Conservation (phyloP, 2,329 filamentous ascomycete genomes). For the Monilinia aucupariae region DNA sequence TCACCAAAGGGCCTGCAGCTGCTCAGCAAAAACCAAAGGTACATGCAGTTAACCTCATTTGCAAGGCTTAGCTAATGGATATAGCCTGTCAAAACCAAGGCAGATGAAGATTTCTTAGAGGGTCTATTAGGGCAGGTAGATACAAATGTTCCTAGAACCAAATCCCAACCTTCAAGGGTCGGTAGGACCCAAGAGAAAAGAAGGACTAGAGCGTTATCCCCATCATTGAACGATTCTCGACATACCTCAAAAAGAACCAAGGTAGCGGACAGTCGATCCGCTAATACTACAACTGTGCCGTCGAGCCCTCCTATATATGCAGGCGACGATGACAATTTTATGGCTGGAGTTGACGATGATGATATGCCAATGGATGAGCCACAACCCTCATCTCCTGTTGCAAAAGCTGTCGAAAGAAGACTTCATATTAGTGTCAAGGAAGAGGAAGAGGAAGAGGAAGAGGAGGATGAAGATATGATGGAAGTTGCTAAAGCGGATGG, state of each 20-base stretch:
- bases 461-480: conserved; percentile 75
- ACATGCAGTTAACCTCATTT: conserved; percentile 16
- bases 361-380: conserved; percentile 77
- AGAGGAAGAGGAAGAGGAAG: conserved; percentile 53
- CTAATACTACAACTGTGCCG: conserved; percentile 30
- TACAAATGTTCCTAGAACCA: conserved; percentile 59
- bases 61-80: conserved; percentile 27
- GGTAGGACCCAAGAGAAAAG: conserved; percentile 71
- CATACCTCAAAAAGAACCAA: conserved; percentile 53
- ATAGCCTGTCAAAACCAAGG: conserved; percentile 72
- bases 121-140: conserved; percentile 85
- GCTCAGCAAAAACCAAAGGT: conserved; percentile 77
- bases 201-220: conserved; percentile 75
- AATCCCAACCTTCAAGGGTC: conserved; percentile 57
- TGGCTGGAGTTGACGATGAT: conserved; percentile 58
- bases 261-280: conserved; percentile 43
- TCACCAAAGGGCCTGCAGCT: conserved; percentile 67
- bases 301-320: conserved; percentile 43
- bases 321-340: conserved; percentile 53
- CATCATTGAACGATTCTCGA: conserved; percentile 50
- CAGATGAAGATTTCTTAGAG: conserved; percentile 82
- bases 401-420: conserved; percentile 72
- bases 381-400: conserved; percentile 78
- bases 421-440: conserved; percentile 54
- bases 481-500: conserved; percentile 75